A percentile compares a stretch with the other conserved stretches of the same genome.
Conservation (phyloP, 164 flowering plant species). For the Liriodendron chinense region DNA sequence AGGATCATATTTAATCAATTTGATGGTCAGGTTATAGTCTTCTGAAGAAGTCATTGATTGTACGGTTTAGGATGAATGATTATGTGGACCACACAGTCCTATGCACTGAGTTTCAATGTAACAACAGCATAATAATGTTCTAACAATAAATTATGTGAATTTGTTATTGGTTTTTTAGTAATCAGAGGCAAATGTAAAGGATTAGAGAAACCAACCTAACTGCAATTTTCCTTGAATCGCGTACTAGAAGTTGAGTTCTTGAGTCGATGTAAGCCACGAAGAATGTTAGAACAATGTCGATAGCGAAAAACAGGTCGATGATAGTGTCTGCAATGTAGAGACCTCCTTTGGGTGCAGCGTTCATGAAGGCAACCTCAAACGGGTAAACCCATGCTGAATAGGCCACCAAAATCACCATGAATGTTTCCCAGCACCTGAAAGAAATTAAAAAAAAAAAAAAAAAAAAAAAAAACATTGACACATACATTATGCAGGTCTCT, state of each 20-base stretch:
- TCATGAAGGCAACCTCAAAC: slow-evolving; percentile 71
- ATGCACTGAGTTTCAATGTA: too few relatives aligned
- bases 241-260: slow-evolving; percentile 65
- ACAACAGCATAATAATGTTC: too few relatives aligned
- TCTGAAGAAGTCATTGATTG: too few relatives aligned
- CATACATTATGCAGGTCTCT: not conserved
- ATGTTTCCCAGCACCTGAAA: slow-evolving; percentile 81
- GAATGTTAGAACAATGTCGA: slow-evolving; percentile 73
- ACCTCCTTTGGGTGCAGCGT: slow-evolving; percentile 26
- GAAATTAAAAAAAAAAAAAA: not conserved
- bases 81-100: too few relatives aligned
- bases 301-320: slow-evolving; percentile 63
- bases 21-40: too few relatives aligned
- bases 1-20: too few relatives aligned
- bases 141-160: too few relatives aligned
- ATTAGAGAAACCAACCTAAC: slow-evolving; percentile 40
- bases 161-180: too few relatives aligned
- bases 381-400: slow-evolving; percentile 85
- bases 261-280: slow-evolving; percentile 77
- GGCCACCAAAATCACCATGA: slow-evolving; percentile 68
- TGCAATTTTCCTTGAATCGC: slow-evolving; percentile 54
- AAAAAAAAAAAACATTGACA: not conserved
- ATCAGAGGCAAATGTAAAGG: not conserved
- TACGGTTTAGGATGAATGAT: too few relatives aligned
- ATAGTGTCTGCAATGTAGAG: slow-evolving; percentile 62